Evolutionary conservation across 2,329 filamentous ascomycete species (phyloP).

Genomic region (Pseudocercospora eumusae): DNA sequence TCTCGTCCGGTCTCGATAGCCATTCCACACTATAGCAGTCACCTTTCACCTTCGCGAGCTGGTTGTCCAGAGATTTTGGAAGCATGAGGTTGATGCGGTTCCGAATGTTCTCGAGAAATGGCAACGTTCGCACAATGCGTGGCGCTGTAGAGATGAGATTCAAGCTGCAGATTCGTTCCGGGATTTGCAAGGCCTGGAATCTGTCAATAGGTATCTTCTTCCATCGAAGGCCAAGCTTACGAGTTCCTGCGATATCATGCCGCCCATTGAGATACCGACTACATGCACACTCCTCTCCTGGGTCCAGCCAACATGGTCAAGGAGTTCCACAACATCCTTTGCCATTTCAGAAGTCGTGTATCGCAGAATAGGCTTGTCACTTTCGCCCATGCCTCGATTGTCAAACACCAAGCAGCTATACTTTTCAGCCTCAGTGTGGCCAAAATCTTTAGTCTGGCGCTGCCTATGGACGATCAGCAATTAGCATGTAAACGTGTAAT

Average conservation of each 20-base stretch:
- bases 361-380: slow-evolving; percentile 72
- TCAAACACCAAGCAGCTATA: slow-evolving; percentile 78
- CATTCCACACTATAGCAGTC: slow-evolving; percentile 68
- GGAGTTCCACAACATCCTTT: slow-evolving; percentile 69
- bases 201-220: neutral
- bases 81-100: slow-evolving; percentile 60
- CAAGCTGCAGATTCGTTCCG: slow-evolving; percentile 52
- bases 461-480: slow-evolving; percentile 53
- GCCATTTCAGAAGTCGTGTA: slow-evolving; percentile 89
- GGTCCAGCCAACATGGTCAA: slow-evolving; percentile 70
- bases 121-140: slow-evolving; percentile 49
- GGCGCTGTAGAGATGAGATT: slow-evolving; percentile 54
- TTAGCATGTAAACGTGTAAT: neutral
- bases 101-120: slow-evolving; percentile 64
- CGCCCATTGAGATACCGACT: slow-evolving; percentile 79
- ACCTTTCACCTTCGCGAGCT: slow-evolving; percentile 64
- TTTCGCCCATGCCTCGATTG: slow-evolving; percentile 81
- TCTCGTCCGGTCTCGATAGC: slow-evolving; percentile 62
- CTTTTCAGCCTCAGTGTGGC: slow-evolving; percentile 65
- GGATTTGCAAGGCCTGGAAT: slow-evolving; percentile 43
- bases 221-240: slow-evolving; percentile 40
- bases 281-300: slow-evolving; percentile 63
- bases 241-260: slow-evolving; percentile 89
- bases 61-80: slow-evolving; percentile 69
- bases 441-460: slow-evolving; percentile 79